Base-by-base conservation (phyloP, 768 basidiomycete genomes). In the Trametes cingulata region DNA sequence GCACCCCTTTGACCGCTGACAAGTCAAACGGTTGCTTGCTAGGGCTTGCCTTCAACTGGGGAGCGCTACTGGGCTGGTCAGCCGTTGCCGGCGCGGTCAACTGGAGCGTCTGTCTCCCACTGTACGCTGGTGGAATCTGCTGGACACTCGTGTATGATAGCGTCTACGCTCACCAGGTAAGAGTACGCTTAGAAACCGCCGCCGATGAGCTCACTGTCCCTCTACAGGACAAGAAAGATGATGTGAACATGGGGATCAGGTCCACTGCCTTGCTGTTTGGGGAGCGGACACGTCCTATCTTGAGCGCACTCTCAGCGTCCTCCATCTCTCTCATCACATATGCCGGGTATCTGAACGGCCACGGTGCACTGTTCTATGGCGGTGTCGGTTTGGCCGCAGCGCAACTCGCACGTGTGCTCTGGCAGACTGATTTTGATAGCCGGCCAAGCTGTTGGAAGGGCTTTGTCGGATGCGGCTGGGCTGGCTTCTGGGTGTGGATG, bases 21-120 rank as follows among this genome's bases (percentile, higher is more conserved):
- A n/a, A n/a, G n/a, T n/a, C n/a, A n/a, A n/a, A n/a, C n/a, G n/a
- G n/a, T n/a, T n/a, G n/a, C n/a, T 22, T 12, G 6, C 29, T 67
- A 95, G 95, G 95, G 10, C 80, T 98, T 46, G 87, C 95, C 0
- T 99, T 95, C 74, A 98, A 98, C 74, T 99, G 96, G 96, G 97
- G 97, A 17, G 87, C 93, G 1, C 74, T 99, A 1, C 84, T 98
- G 17, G 97, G 97, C 22, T 98, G 95, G 91, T 95, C 97, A 3
- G 95, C 97, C 2, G 86, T 98, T 4, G 84, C 89, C 1, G 93
- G 92, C 1, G 67, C 80, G 1, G 86, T 88, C 2, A 79, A 96
- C 69, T 96, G 93, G 95, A 71, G 71, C 12, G 83, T 95, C 41
- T 92, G 90, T 42, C 74, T 91, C 9, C 93, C 97, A 2, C 81